Evolutionary conservation across 1,284 basidiomycete genomes (phyloP).

Genomic region (Boletus sp.): DNA sequence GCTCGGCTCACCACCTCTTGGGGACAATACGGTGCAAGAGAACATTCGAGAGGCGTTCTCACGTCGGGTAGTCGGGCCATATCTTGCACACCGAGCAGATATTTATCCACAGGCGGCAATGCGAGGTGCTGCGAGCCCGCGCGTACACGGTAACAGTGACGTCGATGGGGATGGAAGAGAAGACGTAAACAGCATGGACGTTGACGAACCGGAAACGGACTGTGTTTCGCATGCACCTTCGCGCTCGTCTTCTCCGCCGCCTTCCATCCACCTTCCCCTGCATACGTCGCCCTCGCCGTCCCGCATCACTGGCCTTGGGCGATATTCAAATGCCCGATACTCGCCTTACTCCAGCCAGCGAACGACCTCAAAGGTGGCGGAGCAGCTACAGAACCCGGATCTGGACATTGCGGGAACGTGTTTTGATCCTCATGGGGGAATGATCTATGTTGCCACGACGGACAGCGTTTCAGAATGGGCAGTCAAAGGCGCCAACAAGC

Average conservation of each 20-base stretch:
- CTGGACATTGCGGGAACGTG: slow-evolving; percentile 69
- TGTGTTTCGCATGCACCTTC: slow-evolving; percentile 46
- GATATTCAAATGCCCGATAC: slow-evolving; percentile 21
- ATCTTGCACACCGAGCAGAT: slow-evolving; percentile 29
- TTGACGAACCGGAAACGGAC: slow-evolving; percentile 43
- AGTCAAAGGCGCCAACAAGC: slow-evolving; percentile 55
- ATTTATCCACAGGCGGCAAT: slow-evolving; percentile 19
- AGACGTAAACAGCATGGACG: slow-evolving; percentile 35
- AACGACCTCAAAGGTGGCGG: slow-evolving; percentile 15
- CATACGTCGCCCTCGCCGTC: slow-evolving; percentile 24
- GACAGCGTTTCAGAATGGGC: slow-evolving; percentile 64
- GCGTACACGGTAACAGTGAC: slow-evolving; percentile 18
- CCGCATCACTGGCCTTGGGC: slow-evolving; percentile 16
- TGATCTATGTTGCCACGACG: slow-evolving; percentile 64
- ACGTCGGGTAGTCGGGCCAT: slow-evolving; percentile 41
- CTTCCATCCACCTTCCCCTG: slow-evolving; percentile 29
- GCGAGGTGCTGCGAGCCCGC: slow-evolving; percentile 18
- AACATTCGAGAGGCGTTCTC: slow-evolving; percentile 55
- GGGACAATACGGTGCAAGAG: slow-evolving; percentile 55
- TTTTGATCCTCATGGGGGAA: slow-evolving; percentile 66
- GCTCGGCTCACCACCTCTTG: slow-evolving; percentile 52
- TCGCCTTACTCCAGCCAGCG: slow-evolving; percentile 20
- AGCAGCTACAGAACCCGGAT: slow-evolving; percentile 34
- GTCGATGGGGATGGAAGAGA: slow-evolving; percentile 24
- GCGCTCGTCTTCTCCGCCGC: slow-evolving; percentile 42